phyloP scores from a whole-genome alignment of 2,329 filamentous ascomycete species.

The Pseudogymnoascus destructans region DNA sequence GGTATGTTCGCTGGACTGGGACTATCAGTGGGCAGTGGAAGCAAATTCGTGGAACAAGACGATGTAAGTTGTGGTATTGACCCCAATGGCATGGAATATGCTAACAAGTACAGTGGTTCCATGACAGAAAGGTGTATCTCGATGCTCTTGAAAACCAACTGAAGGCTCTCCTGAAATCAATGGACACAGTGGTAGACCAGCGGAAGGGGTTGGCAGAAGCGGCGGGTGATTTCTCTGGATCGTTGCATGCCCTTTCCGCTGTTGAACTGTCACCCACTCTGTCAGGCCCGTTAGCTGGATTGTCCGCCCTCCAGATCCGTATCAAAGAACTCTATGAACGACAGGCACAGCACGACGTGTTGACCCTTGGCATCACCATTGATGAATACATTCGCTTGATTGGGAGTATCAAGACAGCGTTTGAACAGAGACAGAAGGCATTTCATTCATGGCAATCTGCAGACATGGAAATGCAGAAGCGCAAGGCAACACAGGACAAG shows the following conservation, averaged over 20 bases:
- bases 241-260: constrained; percentile 79
- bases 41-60: constrained; percentile 95
- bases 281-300: constrained; percentile 75
- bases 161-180: constrained; percentile 80
- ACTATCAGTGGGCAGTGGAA: constrained; percentile 59
- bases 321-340: constrained; percentile 93
- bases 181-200: constrained; percentile 84
- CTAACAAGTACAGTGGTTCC: constrained; percentile 63
- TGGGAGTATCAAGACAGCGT: constrained; percentile 86
- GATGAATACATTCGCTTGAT: constrained; percentile 97
- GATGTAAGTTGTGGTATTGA: constrained; percentile 46
- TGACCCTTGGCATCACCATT: constrained; percentile 93
- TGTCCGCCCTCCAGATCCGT: constrained; percentile 86
- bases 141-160: constrained; percentile 88
- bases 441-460: constrained; percentile 90
- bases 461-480: constrained; percentile 82
- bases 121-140: constrained; percentile 87
- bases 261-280: constrained; percentile 85
- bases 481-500: constrained; percentile 82
- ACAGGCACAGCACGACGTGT: constrained; percentile 90
- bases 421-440: constrained; percentile 83
- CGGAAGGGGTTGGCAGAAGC: constrained; percentile 89
- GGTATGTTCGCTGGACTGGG: constrained; percentile 81
- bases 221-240: constrained; percentile 83
- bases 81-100: neutral